Percentiles rank a stretch among this genome's conserved stretches.
These are phyloP conservation scores for Lactuca saligna DNA, from an alignment of 129 eudicot genomes.

Conservation along the genomic window DNA sequence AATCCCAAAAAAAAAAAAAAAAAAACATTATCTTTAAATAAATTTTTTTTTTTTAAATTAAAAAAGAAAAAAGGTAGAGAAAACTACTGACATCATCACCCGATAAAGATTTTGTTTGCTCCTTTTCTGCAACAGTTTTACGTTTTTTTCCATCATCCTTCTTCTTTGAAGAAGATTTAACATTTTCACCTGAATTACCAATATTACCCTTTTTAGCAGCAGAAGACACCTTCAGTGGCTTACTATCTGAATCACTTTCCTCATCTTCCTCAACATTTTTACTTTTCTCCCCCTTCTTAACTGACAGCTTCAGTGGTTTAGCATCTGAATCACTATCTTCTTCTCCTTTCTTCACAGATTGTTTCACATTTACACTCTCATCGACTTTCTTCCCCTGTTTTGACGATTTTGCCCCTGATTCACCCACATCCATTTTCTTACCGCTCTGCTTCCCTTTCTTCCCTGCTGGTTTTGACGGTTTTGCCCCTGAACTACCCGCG, in stretches of 20 bases:
- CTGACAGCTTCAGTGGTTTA: slow-evolving; percentile 34
- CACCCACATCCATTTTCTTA: slow-evolving; percentile 40
- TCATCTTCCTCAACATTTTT: slow-evolving; percentile 34
- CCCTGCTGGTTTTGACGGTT: slow-evolving; percentile 30
- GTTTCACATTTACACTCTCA: slow-evolving; percentile 21
- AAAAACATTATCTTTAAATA: too few relatives aligned
- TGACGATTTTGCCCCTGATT: slow-evolving; percentile 40
- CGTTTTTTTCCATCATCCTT: slow-evolving; percentile 50
- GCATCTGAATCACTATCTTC: slow-evolving; percentile 44
- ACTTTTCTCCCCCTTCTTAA: slow-evolving; percentile 41
- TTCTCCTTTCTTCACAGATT: slow-evolving; percentile 35
- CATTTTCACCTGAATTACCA: slow-evolving; percentile 21
- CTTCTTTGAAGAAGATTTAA: slow-evolving; percentile 37
- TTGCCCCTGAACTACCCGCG: slow-evolving; percentile 27
- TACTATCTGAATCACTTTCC: slow-evolving; percentile 47
- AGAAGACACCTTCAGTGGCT: slow-evolving; percentile 30
- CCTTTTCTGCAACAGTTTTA: slow-evolving; percentile 49
- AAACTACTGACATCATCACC: slow-evolving; percentile 44
- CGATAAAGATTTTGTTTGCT: slow-evolving; percentile 37
- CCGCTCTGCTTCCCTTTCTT: slow-evolving; percentile 41
- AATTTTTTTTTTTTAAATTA: neutral
- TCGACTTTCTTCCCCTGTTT: slow-evolving; percentile 45
- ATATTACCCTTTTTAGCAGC: slow-evolving; percentile 47
- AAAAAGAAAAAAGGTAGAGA: neutral
- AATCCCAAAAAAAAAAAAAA: neutral